phyloP scores from a whole-genome alignment of 371 early-diverging fungal genomes.

The Mucor irregularis region DNA sequence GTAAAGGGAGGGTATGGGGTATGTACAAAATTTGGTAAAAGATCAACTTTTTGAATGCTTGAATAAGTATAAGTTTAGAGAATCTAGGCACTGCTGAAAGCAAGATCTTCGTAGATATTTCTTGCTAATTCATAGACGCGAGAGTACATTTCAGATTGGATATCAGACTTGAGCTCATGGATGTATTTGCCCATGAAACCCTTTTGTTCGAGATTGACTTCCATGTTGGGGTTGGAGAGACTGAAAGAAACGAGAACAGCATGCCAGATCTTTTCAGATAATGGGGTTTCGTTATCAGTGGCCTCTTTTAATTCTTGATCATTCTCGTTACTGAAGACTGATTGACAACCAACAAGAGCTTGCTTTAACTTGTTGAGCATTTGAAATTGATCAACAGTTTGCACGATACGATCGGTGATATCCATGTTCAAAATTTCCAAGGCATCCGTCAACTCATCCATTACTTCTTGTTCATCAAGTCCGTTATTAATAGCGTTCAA shows the following conservation, averaged over 20 bases:
- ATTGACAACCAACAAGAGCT: slow-evolving; percentile 8
- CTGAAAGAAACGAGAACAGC: slow-evolving; percentile 7
- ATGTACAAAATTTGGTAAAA: not conserved
- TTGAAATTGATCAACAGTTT: slow-evolving; percentile 5
- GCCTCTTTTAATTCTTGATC: not conserved
- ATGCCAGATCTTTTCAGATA: slow-evolving; percentile 9
- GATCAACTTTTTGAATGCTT: too few relatives aligned
- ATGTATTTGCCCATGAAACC: slow-evolving; percentile 19
- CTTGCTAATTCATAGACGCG: slow-evolving; percentile 15
- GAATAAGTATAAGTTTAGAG: not conserved
- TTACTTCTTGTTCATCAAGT: slow-evolving; percentile 7
- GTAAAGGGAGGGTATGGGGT: not conserved
- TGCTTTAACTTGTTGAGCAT: slow-evolving; percentile 1
- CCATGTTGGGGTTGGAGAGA: not conserved
- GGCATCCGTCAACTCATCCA: slow-evolving; percentile 4
- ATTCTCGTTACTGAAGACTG: not conserved
- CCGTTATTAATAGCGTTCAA: slow-evolving; percentile 7
- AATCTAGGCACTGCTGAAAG: slow-evolving; percentile 4
- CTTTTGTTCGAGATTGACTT: not conserved
- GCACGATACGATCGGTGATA: slow-evolving; percentile 14
- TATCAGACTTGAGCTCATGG: slow-evolving; percentile 7
- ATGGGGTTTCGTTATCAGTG: not conserved
- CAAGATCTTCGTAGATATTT: slow-evolving; percentile 19
- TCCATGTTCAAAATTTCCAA: slow-evolving; percentile 20
- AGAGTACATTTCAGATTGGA: slow-evolving; percentile 18